Evolutionary conservation across 352 stramenopile species (phyloP).

Genomic region (Phytophthora pisi): DNA sequence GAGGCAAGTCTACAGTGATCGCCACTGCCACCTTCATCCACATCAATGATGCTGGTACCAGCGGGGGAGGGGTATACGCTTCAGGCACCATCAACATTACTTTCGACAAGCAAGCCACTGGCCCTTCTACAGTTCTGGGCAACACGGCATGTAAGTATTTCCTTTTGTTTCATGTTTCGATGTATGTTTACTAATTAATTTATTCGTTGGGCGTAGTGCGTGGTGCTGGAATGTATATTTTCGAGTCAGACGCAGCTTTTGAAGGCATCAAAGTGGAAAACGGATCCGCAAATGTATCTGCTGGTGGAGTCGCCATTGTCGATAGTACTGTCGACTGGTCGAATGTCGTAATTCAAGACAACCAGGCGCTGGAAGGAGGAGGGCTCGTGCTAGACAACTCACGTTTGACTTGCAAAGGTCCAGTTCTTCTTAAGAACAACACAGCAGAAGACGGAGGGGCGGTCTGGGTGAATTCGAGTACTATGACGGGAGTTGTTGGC

Average conservation of each 20-base stretch:
- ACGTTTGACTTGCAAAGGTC: constrained; percentile 14
- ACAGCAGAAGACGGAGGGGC: constrained; percentile 19
- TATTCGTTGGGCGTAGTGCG: constrained; percentile 17
- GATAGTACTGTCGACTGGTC: constrained; percentile 25
- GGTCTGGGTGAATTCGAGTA: constrained; percentile 22
- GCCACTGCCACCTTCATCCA: constrained; percentile 15
- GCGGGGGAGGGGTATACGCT: constrained; percentile 28
- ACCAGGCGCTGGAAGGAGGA: constrained; percentile 28
- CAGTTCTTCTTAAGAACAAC: constrained; percentile 19
- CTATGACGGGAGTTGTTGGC: constrained; percentile 15
- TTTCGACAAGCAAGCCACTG: constrained; percentile 6
- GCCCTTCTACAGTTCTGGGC: constrained; percentile 18
- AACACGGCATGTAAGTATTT: constrained; percentile 19
- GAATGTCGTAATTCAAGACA: constrained; percentile 25
- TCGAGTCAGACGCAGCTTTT: constrained; percentile 17
- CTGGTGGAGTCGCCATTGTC: constrained; percentile 29
- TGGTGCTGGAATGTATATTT: constrained; percentile 41
- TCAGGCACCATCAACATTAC: constrained; percentile 12
- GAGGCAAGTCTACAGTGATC: constrained; percentile 6
- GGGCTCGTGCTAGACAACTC: constrained; percentile 23
- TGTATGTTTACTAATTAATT: not conserved
- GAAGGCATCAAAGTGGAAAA: constrained; percentile 15
- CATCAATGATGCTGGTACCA: constrained; percentile 13
- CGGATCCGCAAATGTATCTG: constrained; percentile 18
- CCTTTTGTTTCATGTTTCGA: not conserved